Evolutionary conservation across 192 early-diverging fungal species (phyloP).

Genomic region (Backusella mclennaniae): DNA sequence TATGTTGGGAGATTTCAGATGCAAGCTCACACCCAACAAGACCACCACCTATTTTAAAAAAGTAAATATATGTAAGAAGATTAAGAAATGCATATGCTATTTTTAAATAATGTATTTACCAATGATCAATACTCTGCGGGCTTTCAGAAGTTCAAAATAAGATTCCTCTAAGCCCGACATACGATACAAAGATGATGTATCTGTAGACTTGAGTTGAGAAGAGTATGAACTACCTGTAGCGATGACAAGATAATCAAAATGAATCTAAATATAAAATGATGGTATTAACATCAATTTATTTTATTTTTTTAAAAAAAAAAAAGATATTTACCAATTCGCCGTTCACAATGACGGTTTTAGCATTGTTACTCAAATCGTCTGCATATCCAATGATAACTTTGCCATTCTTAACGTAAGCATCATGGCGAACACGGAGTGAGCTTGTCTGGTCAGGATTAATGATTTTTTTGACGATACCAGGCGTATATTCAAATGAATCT

Average conservation of each 20-base stretch:
- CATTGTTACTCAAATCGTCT: slow-evolving; percentile 17
- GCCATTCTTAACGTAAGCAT: slow-evolving; percentile 34
- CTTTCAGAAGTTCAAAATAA: slow-evolving; percentile 24
- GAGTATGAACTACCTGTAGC: slow-evolving; percentile 36
- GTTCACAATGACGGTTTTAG: slow-evolving; percentile 24
- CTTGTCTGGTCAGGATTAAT: slow-evolving; percentile 21
- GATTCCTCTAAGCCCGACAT: slow-evolving; percentile 24
- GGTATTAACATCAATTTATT: not conserved
- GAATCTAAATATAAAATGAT: slow-evolving; percentile 22
- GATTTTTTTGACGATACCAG: slow-evolving; percentile 29
- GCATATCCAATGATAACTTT: slow-evolving; percentile 37
- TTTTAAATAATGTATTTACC: slow-evolving; percentile 20
- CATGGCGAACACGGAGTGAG: slow-evolving; percentile 32
- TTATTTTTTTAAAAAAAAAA: not conserved
- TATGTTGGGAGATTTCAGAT: slow-evolving; percentile 29
- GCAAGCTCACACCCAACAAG: slow-evolving; percentile 49
- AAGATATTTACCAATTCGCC: slow-evolving; percentile 23
- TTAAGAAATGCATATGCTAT: not conserved
- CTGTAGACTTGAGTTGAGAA: slow-evolving; percentile 32
- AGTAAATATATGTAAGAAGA: not conserved
- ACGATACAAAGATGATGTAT: slow-evolving; percentile 34
- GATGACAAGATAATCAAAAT: slow-evolving; percentile 35
- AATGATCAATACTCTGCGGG: slow-evolving; percentile 38
- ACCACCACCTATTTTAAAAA: slow-evolving; percentile 38
- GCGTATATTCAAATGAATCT: slow-evolving; percentile 44